Evolutionary conservation across 805 yeast genomes (phyloP).

Genomic region (Kazachstania psychrophila): DNA sequence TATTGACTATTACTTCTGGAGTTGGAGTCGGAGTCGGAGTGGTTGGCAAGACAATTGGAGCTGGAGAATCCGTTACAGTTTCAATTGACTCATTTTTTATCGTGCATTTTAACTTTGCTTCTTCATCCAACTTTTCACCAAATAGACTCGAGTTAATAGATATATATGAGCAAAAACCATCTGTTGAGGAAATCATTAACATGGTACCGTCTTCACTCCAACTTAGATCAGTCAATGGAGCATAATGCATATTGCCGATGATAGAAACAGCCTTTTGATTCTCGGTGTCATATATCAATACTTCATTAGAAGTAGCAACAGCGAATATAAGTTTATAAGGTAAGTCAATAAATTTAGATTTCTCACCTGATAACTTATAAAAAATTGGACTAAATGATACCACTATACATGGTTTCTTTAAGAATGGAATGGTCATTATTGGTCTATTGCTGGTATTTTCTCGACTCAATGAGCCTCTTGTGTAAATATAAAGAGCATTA

Average conservation of each 20-base stretch:
- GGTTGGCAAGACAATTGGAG: too few relatives aligned
- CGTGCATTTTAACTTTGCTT: slow-evolving; percentile 3
- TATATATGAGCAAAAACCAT: slow-evolving; percentile 79
- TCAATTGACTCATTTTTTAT: not conserved
- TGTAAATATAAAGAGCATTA: slow-evolving; percentile 73
- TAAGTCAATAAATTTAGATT: slow-evolving; percentile 37
- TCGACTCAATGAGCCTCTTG: slow-evolving; percentile 49
- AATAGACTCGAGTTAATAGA: slow-evolving; percentile 44
- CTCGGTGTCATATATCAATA: slow-evolving; percentile 75
- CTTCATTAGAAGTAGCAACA: slow-evolving; percentile 83
- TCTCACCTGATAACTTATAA: slow-evolving; percentile 29
- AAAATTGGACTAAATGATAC: slow-evolving; percentile 64
- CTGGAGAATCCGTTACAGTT: not conserved
- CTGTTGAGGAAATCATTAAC: slow-evolving; percentile 73
- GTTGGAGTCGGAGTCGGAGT: not conserved
- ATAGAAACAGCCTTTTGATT: slow-evolving; percentile 57
- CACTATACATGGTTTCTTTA: slow-evolving; percentile 77
- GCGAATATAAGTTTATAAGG: slow-evolving; percentile 84
- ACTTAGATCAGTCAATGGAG: slow-evolving; percentile 75
- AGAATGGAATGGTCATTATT: slow-evolving; percentile 66
- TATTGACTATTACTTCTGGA: not conserved
- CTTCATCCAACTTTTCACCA: slow-evolving; percentile 37
- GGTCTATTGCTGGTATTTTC: slow-evolving; percentile 48
- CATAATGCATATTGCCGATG: slow-evolving; percentile 75
- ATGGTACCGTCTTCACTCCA: slow-evolving; percentile 76